Evolutionary conservation across 106 monocot species (phyloP).

Genomic region (Xerophyta viscosa): DNA sequence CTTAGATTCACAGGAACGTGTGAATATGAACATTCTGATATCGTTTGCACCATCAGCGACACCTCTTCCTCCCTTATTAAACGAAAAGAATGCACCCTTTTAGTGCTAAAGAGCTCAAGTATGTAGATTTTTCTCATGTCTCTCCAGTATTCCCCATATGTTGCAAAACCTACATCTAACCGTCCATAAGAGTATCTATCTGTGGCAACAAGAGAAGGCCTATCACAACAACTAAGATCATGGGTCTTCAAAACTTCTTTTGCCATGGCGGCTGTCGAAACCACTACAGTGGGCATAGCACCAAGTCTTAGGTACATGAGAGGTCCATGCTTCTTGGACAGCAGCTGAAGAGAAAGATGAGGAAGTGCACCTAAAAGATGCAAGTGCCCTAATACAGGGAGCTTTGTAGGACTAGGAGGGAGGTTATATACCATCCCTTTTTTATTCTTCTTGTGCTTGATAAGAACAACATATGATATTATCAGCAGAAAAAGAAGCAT

Average conservation of each 20-base stretch:
- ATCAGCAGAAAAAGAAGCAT: too few relatives aligned
- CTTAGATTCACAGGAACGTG: conserved; percentile 1
- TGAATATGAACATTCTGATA: not conserved
- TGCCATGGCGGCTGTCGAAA: conserved; percentile 11
- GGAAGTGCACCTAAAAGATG: not conserved
- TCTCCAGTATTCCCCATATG: conserved; percentile 12
- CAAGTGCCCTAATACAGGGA: too few relatives aligned
- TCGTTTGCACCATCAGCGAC: not conserved
- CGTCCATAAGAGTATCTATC: conserved; percentile 3
- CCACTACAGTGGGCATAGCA: conserved; percentile 4
- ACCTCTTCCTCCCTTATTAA: conserved; percentile 5
- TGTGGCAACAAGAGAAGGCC: not conserved
- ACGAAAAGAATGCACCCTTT: not conserved
- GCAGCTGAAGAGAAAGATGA: not conserved
- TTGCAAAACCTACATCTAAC: conserved; percentile 1
- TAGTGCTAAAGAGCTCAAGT: conserved; percentile 5
- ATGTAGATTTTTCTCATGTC: not conserved
- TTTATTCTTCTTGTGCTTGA: too few relatives aligned
- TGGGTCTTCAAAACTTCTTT: conserved; percentile 8
- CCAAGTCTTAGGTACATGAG: conserved; percentile 21
- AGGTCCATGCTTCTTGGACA: conserved; percentile 6
- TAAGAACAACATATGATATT: too few relatives aligned
- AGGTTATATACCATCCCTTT: too few relatives aligned
- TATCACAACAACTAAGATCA: conserved; percentile 7
- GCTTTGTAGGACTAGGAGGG: too few relatives aligned